phyloP scores from a whole-genome alignment of 352 stramenopile species.

The Phytophthora tentaculata region DNA sequence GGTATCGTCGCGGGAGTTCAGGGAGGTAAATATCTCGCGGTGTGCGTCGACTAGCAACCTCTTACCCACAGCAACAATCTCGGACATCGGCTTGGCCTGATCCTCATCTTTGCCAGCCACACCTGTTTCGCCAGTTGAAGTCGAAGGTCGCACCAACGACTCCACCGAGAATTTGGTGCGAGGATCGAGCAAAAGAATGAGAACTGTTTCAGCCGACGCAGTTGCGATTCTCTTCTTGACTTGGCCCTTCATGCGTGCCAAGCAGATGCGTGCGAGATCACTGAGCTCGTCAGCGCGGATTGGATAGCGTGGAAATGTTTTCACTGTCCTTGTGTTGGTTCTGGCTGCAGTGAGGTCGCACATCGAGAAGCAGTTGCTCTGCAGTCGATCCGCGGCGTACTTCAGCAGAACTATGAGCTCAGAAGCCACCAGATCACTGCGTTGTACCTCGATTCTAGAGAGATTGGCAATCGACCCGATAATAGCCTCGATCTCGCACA shows the following conservation, averaged over 20 bases:
- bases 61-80: too few species aligned
- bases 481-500: constrained; percentile 12
- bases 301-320: background rate
- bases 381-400: background rate
- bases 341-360: background rate
- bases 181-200: too few species aligned
- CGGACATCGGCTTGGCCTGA: too few species aligned
- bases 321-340: background rate
- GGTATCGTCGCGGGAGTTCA: too few species aligned
- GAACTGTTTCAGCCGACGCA: too few species aligned
- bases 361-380: background rate
- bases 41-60: too few species aligned
- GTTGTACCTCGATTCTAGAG: constrained; percentile 6
- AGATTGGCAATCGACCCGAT: background rate
- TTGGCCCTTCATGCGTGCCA: background rate
- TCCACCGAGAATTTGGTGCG: too few species aligned
- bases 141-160: too few species aligned
- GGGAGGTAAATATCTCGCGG: too few species aligned
- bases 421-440: background rate
- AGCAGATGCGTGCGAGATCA: background rate
- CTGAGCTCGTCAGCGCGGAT: background rate
- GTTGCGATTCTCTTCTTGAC: too few species aligned
- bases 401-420: constrained; percentile 10
- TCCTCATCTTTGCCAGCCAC: too few species aligned
- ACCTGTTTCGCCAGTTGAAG: too few species aligned